Percentiles rank a stretch among this genome's conserved stretches.
Conservation (phyloP, 2,329 filamentous ascomycete genomes). For the Epichloe sibirici region DNA sequence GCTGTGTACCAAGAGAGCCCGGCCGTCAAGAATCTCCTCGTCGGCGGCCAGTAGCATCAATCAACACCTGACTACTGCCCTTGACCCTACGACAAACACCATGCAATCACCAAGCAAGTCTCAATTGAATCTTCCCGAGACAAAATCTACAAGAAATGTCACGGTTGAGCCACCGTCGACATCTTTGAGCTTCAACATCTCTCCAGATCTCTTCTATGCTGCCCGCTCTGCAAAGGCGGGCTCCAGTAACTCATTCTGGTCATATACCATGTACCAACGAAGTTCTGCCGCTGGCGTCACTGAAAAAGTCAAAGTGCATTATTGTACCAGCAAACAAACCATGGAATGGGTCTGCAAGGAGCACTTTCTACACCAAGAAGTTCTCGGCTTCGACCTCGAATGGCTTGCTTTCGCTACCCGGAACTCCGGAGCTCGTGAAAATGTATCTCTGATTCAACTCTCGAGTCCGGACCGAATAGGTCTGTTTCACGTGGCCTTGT, state of each 20-base stretch:
- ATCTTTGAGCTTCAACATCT: conserved; percentile 18
- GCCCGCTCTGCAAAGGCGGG: conserved; percentile 35
- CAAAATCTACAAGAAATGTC: too few species aligned
- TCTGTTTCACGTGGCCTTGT: conserved; percentile 69
- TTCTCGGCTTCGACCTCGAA: conserved; percentile 85
- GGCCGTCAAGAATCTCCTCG: background rate
- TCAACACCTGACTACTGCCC: background rate
- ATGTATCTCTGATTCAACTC: conserved; percentile 73
- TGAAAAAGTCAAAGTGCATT: conserved; percentile 56
- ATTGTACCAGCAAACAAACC: conserved; percentile 56
- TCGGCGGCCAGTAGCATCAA: background rate
- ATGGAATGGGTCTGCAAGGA: conserved; percentile 53
- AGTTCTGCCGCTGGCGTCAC: conserved; percentile 27
- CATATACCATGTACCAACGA: conserved; percentile 53
- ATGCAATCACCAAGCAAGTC: background rate
- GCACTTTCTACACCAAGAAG: conserved; percentile 54
- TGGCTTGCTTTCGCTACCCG: conserved; percentile 50
- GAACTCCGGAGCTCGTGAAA: conserved; percentile 42
- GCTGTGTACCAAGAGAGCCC: background rate
- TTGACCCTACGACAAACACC: background rate
- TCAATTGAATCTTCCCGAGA: background rate
- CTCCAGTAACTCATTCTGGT: conserved; percentile 49
- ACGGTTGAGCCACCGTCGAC: conserved; percentile 14
- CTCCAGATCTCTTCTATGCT: conserved; percentile 18
- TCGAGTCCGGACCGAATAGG: conserved; percentile 65